Evolutionary conservation across 306 rosid species (phyloP).

Genomic region (Calophaca sinica): DNA sequence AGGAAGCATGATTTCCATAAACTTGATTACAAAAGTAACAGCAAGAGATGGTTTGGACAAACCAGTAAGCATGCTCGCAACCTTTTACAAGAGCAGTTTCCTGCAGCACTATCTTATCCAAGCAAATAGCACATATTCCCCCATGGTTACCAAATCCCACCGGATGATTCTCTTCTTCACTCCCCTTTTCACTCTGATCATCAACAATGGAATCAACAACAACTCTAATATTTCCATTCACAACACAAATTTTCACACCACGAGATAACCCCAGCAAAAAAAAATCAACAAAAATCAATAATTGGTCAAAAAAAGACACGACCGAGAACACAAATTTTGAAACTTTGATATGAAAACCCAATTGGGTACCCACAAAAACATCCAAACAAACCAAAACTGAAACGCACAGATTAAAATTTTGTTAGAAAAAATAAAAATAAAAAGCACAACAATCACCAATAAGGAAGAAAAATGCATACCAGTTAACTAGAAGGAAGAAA

Average conservation of each 20-base stretch:
- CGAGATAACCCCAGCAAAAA: neutral
- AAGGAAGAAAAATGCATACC: conserved; percentile 27
- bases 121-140: conserved; percentile 79
- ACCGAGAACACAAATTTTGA: conserved; percentile 1
- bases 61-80: conserved; percentile 99
- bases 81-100: conserved; percentile 91
- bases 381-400: neutral
- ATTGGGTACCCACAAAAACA: neutral
- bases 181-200: conserved; percentile 58
- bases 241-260: neutral
- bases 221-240: conserved; percentile 1
- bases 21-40: conserved; percentile 1
- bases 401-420: neutral
- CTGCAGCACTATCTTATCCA: conserved; percentile 71
- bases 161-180: conserved; percentile 47
- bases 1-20: neutral
- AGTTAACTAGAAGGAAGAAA: neutral
- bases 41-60: conserved; percentile 52
- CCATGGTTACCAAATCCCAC: conserved; percentile 62
- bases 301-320: neutral
- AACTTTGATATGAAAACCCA: neutral
- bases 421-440: neutral
- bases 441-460: neutral
- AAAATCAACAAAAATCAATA: neutral
- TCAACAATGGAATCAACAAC: conserved; percentile 19